Conservation (phyloP, 2,329 filamentous ascomycete genomes). For the Colletotrichum shisoi region DNA sequence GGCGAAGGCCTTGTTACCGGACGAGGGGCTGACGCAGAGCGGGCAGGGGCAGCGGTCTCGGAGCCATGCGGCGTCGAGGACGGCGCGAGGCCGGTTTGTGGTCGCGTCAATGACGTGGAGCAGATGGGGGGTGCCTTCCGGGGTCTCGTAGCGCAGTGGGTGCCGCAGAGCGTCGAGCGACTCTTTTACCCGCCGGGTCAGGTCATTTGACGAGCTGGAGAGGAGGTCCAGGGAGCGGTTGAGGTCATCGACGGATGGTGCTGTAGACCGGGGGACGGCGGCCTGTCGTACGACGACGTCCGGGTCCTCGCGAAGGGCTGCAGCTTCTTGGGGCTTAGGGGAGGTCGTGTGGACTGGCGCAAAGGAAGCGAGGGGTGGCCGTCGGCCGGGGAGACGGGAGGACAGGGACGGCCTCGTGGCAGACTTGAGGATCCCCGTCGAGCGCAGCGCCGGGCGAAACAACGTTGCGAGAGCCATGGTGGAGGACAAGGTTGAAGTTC, state of each 20-base stretch:
- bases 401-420: slow-evolving; percentile 1
- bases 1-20: slow-evolving; percentile 65
- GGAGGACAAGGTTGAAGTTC: not conserved
- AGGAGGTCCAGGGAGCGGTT: not conserved
- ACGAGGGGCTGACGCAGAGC: slow-evolving; percentile 63
- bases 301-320: not conserved
- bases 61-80: slow-evolving; percentile 46
- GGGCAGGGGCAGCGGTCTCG: slow-evolving; percentile 65
- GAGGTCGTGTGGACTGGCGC: slow-evolving; percentile 29
- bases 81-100: not conserved
- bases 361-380: not conserved
- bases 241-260: not conserved
- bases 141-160: not conserved
- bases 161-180: not conserved
- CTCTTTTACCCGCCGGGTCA: not conserved
- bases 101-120: not conserved
- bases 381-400: not conserved
- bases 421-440: not conserved
- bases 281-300: not conserved
- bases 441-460: slow-evolving; percentile 10
- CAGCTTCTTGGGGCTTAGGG: slow-evolving; percentile 16
- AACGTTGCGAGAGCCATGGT: slow-evolving; percentile 13
- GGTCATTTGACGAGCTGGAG: not conserved
- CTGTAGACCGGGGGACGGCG: not conserved
- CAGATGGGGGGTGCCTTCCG: not conserved